Evolutionary conservation across 2,329 filamentous ascomycete species (phyloP), one percentile per base, ranked within the genome.

Genomic region (Incumbomyces delicatus): DNA sequence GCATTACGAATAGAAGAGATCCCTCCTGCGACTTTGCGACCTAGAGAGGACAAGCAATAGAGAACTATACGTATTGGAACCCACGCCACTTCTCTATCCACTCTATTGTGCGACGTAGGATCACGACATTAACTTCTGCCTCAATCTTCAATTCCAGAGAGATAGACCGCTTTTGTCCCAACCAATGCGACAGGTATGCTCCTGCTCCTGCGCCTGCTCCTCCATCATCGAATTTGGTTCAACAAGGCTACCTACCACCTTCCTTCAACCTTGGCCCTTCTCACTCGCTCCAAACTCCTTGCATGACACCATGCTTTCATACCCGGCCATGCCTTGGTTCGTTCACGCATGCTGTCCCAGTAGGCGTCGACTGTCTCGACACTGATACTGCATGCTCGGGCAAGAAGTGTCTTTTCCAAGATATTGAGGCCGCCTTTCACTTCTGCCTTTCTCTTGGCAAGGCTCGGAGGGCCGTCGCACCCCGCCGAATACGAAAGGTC

Each of bases 311-410:
- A 46, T 8, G 13, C 16, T 35, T 41, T 40, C 36, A 41, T 40
- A 10, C 35, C 44, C 11, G 13, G 29, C 44, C 44, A 46, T 3
- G 36, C 44, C 29, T 29, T 38, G 2, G 29, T 40, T 37, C 33
- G 33, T 20, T 30, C 8, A 11, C 37, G 17, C 44, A 40, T 46
- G n/a, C 41, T 22, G 11, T 46, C 36, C 44, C 44, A 46, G 30
- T 40, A 46, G 8, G 36, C 44, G 3, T 46, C 44, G 12, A 46
- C 44, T 6, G 44, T 35, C 14, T 46, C 35, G 13, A 46, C 37
- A 30, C 22, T 11, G 20, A 46, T 16, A 30, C 17, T 32, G n/a
- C 35, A 40, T 13, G 44, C 44, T 20, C 44, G 16, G 2, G 36
- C 36, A 22, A 46, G 16, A 16, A 46, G 14, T 4, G 17, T 22